A percentile compares a stretch with the other conserved stretches of the same genome.
Evolutionary conservation across 2,329 filamentous ascomycete genomes (phyloP).

Genomic region (Colletotrichum agaves): DNA sequence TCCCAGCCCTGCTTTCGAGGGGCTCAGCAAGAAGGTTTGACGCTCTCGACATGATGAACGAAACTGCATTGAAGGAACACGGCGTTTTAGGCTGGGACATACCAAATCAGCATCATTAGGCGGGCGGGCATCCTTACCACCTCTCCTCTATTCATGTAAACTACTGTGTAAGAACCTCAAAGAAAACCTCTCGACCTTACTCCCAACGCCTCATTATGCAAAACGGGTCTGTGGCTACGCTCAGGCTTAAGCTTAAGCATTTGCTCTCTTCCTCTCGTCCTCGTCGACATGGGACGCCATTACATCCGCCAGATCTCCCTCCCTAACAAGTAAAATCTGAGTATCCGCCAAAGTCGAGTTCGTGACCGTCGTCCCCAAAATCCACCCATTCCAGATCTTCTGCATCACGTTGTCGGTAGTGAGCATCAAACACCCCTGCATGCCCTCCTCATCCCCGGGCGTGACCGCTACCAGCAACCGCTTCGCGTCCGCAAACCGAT

Average conservation of each 20-base stretch:
- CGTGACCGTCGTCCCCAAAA: slow-evolving; percentile 52
- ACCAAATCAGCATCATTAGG: slow-evolving; percentile 28
- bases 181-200: not conserved
- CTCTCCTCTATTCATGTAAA: slow-evolving; percentile 32
- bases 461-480: slow-evolving; percentile 55
- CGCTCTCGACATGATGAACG: not conserved
- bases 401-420: slow-evolving; percentile 54
- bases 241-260: not conserved
- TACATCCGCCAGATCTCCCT: slow-evolving; percentile 53
- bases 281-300: slow-evolving; percentile 37
- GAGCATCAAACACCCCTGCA: slow-evolving; percentile 43
- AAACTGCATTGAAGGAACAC: slow-evolving; percentile 6
- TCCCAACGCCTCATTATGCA: slow-evolving; percentile 4
- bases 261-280: not conserved
- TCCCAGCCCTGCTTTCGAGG: slow-evolving; percentile 40
- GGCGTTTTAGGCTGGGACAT: slow-evolving; percentile 30
- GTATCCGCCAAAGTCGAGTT: slow-evolving; percentile 53
- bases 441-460: slow-evolving; percentile 49
- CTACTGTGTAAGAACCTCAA: slow-evolving; percentile 18
- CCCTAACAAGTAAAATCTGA: slow-evolving; percentile 56
- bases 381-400: slow-evolving; percentile 60
- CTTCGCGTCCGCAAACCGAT: slow-evolving; percentile 52
- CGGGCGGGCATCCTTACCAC: slow-evolving; percentile 27
- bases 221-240: not conserved
- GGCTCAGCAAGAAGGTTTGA: slow-evolving; percentile 9